Evolutionary conservation across 148 eudicot species (phyloP), one percentile per base, ranked within the genome.

Genomic region (Rhododendron ovatum): DNA sequence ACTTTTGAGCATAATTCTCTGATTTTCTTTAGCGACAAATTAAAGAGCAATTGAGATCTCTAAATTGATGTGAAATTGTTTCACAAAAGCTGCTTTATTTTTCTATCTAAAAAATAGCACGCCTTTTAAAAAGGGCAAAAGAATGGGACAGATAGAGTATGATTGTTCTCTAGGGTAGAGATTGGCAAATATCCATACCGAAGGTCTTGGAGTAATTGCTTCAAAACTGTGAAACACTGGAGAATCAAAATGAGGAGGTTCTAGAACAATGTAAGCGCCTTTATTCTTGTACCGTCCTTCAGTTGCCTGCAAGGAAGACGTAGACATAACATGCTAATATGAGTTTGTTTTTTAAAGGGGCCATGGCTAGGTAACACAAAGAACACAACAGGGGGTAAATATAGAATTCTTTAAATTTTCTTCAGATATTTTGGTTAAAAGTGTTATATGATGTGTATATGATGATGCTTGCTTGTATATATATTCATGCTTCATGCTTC

Each of bases 141-240:
- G 73, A 26, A 65, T 8, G 33, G 73, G 14, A 65, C 30, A 0
- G 5, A 65, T n/a, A 33, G 30, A n/a, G 14, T 45, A 45, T 22
- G 33, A 47, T 30, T 78, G 26, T 12, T 45, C 26, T 43, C 41
- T 71, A 48, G 50, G 35, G 50, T 35, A 85, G 77, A 48, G 24
- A 82, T 18, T 51, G 69, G 77, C 12, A 28, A 24, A 18, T 7
- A 0, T 4, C 4, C 24, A 22, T 89, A 97, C 99, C 99, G 92
- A 92, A 13, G 99, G 99, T 87, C 99, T 94, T 24, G 98, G 98
- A 81, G 85, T 88, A 86, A 95, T 90, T 43, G 99, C 99, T 90
- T 93, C 96, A 89, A 97, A 97, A 87, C 94, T 91, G 84, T 88
- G 98, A 86, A 93, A 97, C 30, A 88, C 87, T 18, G 98, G 99